Percentiles rank a stretch among this genome's conserved stretches.
These are phyloP conservation scores for Endocarpon pusillum DNA, from an alignment of 495 filamentous ascomycete species.

Conservation along the genomic window DNA sequence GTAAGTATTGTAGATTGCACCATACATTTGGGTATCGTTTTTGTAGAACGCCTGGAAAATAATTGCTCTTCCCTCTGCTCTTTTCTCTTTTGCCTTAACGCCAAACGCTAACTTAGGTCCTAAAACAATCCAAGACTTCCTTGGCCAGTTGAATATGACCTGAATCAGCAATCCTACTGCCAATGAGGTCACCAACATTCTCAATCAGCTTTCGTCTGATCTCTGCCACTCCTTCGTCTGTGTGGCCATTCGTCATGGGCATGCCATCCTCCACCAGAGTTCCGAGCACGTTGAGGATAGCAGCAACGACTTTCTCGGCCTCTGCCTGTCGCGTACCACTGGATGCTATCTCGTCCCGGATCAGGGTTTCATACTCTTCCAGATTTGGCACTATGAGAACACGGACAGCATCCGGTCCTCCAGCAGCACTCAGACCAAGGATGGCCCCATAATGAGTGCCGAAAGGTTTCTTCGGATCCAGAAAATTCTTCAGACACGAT, in stretches of 20 bases:
- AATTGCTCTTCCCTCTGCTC: no score
- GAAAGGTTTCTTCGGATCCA: slow-evolving; percentile 66
- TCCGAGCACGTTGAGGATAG: slow-evolving; percentile 40
- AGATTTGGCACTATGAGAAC: slow-evolving; percentile 68
- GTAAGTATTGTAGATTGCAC: no score
- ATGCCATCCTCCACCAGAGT: slow-evolving; percentile 24
- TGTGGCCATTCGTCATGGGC: slow-evolving; percentile 26
- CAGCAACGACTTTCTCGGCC: slow-evolving; percentile 43
- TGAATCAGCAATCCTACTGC: slow-evolving; percentile 31
- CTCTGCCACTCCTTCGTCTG: slow-evolving; percentile 29
- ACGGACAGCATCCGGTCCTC: slow-evolving; percentile 62
- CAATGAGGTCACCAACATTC: slow-evolving; percentile 41
- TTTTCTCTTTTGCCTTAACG: no score
- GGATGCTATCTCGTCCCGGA: slow-evolving; percentile 47
- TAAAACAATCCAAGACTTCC: slow-evolving; percentile 18
- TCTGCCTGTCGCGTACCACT: slow-evolving; percentile 33
- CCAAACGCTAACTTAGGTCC: no score
- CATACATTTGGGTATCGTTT: no score
- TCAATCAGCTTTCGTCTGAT: slow-evolving; percentile 37
- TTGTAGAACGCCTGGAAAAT: no score
- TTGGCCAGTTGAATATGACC: slow-evolving; percentile 26
- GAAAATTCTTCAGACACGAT: slow-evolving; percentile 75
- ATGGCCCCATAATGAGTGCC: slow-evolving; percentile 78
- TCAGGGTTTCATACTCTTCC: slow-evolving; percentile 53
- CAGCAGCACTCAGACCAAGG: slow-evolving; percentile 54